Evolutionary conservation across 805 yeast species (phyloP).

Genomic region (Starmerella etchellsii): DNA sequence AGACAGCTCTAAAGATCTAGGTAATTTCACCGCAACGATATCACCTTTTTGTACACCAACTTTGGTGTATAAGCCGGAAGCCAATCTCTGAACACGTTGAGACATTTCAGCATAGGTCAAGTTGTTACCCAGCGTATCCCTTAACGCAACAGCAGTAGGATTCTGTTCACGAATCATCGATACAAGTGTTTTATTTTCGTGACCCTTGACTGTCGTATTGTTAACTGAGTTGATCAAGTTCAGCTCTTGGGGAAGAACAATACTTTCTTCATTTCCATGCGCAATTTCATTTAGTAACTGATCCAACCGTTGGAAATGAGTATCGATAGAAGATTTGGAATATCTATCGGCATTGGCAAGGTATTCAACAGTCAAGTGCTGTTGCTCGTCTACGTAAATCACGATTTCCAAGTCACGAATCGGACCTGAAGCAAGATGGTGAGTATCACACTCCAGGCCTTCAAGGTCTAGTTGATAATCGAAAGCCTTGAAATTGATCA

Average conservation of each 20-base stretch:
- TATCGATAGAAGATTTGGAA: constrained; percentile 1
- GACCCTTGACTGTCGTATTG: background rate
- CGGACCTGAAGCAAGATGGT: constrained; percentile 15
- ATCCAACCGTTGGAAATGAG: constrained; percentile 4
- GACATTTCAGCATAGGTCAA: constrained; percentile 6
- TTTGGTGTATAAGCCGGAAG: background rate
- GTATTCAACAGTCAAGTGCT: constrained; percentile 6
- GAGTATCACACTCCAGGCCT: constrained; percentile 4
- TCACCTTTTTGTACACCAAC: constrained; percentile 9
- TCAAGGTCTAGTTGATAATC: constrained; percentile 12
- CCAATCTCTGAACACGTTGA: background rate
- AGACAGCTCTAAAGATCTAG: constrained; percentile 7
- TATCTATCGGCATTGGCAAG: constrained; percentile 12
- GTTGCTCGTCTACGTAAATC: constrained; percentile 3
- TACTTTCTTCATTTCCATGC: background rate
- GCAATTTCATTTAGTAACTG: background rate
- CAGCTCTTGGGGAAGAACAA: constrained; percentile 3
- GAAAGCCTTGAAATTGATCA: constrained; percentile 14
- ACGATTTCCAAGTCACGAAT: constrained; percentile 13
- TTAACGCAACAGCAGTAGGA: constrained; percentile 4
- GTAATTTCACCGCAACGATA: constrained; percentile 8
- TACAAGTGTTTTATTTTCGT: background rate
- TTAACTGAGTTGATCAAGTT: background rate
- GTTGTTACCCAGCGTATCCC: background rate
- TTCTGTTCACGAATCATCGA: constrained; percentile 1